Percentiles rank a stretch among this genome's conserved stretches.
These are phyloP conservation scores for Solanum acaule DNA, from an alignment of 257 asterid genomes.

Conservation along the genomic window DNA sequence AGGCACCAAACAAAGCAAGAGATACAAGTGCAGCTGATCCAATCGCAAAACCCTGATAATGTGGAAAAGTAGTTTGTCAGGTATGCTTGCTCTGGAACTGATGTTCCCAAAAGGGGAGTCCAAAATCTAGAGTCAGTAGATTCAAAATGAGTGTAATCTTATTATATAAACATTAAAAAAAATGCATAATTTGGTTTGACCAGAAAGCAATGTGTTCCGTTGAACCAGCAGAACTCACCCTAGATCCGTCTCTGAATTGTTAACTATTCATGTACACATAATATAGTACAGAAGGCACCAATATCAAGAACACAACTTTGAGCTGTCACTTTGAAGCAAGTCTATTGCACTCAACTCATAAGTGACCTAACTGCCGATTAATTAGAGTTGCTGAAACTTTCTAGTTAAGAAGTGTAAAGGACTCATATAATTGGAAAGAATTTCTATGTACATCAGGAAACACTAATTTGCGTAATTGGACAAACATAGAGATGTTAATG, in stretches of 20 bases:
- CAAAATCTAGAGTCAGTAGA: too few relatives aligned
- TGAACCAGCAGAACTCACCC: too few relatives aligned
- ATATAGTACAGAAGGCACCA: not conserved
- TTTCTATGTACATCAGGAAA: not conserved
- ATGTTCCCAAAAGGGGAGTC: too few relatives aligned
- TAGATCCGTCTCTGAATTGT: too few relatives aligned
- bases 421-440: not conserved
- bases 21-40: slow-evolving; percentile 55
- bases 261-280: too few relatives aligned
- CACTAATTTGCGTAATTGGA: not conserved
- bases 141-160: too few relatives aligned
- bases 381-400: not conserved
- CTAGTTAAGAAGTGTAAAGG: not conserved
- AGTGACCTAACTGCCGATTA: not conserved
- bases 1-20: slow-evolving; percentile 50
- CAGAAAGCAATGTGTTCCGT: too few relatives aligned
- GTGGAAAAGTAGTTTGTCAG: not conserved
- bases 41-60: slow-evolving; percentile 39
- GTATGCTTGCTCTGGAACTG: not conserved
- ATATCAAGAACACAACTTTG: not conserved
- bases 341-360: too few relatives aligned
- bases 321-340: not conserved
- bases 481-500: not conserved
- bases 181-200: too few relatives aligned
- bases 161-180: too few relatives aligned